Conservation (phyloP, 306 rosid genomes). For the Vigna nakashimae region DNA sequence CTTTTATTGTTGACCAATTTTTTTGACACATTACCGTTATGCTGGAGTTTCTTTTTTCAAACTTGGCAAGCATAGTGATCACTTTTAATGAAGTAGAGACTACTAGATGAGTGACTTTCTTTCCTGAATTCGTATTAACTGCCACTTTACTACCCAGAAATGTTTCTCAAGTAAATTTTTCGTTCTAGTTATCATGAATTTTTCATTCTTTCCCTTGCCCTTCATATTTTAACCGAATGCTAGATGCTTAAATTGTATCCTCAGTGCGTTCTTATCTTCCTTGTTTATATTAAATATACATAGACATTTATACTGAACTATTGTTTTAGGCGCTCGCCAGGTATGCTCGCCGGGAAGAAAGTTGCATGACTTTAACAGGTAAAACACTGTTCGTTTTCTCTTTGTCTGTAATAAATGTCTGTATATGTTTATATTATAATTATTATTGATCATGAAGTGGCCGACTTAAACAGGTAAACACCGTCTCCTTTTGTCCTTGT, state of each 20-base stretch:
- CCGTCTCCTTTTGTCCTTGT: conserved; percentile 8
- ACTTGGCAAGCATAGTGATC: conserved; percentile 1
- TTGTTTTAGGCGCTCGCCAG: conserved; percentile 82
- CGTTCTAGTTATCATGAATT: conserved; percentile 21
- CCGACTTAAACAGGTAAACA: conserved; percentile 70
- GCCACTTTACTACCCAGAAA: not conserved
- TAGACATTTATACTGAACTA: conserved; percentile 27
- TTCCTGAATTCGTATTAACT: conserved; percentile 19
- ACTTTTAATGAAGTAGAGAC: conserved; percentile 27
- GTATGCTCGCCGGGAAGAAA: conserved; percentile 79
- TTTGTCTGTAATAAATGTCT: not conserved
- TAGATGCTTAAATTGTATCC: conserved; percentile 25
- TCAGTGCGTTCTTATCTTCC: not conserved
- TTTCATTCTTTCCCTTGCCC: conserved; percentile 29
- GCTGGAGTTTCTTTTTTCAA: conserved; percentile 20
- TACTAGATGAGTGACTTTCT: conserved; percentile 7
- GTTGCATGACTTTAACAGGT: conserved; percentile 92
- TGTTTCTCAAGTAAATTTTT: conserved; percentile 8
- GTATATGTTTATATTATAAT: not conserved
- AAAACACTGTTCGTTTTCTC: conserved; percentile 22
- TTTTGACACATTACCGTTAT: not conserved
- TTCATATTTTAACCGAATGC: conserved; percentile 2
- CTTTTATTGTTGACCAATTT: not conserved
- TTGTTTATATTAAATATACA: conserved; percentile 11
- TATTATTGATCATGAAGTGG: conserved; percentile 26